phyloP scores from a whole-genome alignment of 1,139 yeast species.

The Protomyces inouyei region DNA sequence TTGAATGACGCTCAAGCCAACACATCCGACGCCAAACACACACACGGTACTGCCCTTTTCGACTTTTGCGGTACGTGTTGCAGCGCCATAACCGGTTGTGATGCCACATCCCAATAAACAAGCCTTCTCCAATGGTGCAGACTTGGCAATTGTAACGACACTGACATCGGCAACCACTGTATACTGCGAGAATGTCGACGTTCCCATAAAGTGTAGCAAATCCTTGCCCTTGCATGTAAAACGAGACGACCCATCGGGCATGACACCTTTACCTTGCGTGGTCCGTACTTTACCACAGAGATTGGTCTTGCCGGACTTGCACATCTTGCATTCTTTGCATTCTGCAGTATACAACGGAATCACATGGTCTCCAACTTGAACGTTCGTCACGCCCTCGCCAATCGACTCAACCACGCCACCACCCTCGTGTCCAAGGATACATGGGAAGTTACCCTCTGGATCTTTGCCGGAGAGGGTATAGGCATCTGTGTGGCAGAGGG shows the following conservation, averaged over 20 bases:
- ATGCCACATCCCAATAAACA: slow-evolving; percentile 97
- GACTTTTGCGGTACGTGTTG: slow-evolving; percentile 87
- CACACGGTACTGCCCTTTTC: slow-evolving; percentile 92
- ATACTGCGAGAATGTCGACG: slow-evolving; percentile 93
- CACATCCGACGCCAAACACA: slow-evolving; percentile 95
- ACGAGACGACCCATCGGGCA: slow-evolving; percentile 95
- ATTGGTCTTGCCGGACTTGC: slow-evolving; percentile 92
- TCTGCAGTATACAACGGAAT: slow-evolving; percentile 93
- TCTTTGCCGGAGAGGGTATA: slow-evolving; percentile 90
- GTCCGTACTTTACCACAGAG: slow-evolving; percentile 86
- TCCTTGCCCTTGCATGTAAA: slow-evolving; percentile 74
- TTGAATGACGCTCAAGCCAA: slow-evolving; percentile 90
- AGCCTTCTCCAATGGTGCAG: slow-evolving; percentile 78
- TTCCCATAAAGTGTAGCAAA: slow-evolving; percentile 90
- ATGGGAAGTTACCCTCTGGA: slow-evolving; percentile 96
- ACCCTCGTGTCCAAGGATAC: slow-evolving; percentile 86
- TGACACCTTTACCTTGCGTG: slow-evolving; percentile 83
- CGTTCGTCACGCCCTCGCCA: slow-evolving; percentile 87
- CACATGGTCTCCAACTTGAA: slow-evolving; percentile 84
- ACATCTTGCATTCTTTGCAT: slow-evolving; percentile 90
- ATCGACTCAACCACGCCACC: slow-evolving; percentile 91
- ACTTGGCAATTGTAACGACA: slow-evolving; percentile 83
- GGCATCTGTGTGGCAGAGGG: slow-evolving; percentile 98
- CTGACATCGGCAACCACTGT: slow-evolving; percentile 97
- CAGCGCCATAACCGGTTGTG: slow-evolving; percentile 98